Evolutionary conservation across 345 rosid species (phyloP).

Genomic region (Populus deltoides): DNA sequence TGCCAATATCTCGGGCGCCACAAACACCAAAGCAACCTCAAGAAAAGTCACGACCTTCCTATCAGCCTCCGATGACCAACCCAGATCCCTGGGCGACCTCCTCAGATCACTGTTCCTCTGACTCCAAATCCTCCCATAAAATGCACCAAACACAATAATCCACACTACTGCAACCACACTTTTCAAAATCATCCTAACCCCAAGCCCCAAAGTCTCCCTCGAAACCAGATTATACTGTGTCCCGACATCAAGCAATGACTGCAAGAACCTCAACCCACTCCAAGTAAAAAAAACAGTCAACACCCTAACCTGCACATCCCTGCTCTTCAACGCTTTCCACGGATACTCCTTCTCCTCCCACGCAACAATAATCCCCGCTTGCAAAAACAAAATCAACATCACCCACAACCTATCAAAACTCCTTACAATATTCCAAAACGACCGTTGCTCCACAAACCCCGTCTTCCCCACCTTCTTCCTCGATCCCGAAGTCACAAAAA

Average conservation of each 20-base stretch:
- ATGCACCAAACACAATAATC: constrained; percentile 61
- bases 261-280: constrained; percentile 80
- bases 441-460: constrained; percentile 93
- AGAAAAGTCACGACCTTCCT: constrained; percentile 58
- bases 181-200: constrained; percentile 81
- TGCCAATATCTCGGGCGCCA: constrained; percentile 77
- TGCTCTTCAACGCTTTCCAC: constrained; percentile 51
- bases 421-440: constrained; percentile 78
- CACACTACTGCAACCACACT: constrained; percentile 60
- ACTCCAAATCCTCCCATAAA: constrained; percentile 70
- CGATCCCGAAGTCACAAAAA: constrained; percentile 55
- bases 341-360: constrained; percentile 57
- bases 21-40: constrained; percentile 55
- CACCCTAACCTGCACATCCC: constrained; percentile 61
- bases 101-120: constrained; percentile 40
- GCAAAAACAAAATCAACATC: constrained; percentile 69
- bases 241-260: constrained; percentile 68
- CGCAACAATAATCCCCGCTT: constrained; percentile 75
- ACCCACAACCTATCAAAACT: constrained; percentile 93
- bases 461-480: constrained; percentile 82
- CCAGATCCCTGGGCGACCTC: constrained; percentile 17
- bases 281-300: constrained; percentile 77
- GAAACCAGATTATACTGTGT: constrained; percentile 67
- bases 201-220: constrained; percentile 66
- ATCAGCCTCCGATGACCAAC: constrained; percentile 48